phyloP scores from a whole-genome alignment of 768 basidiomycete genomes.

The Panaeolus papilionaceus region DNA sequence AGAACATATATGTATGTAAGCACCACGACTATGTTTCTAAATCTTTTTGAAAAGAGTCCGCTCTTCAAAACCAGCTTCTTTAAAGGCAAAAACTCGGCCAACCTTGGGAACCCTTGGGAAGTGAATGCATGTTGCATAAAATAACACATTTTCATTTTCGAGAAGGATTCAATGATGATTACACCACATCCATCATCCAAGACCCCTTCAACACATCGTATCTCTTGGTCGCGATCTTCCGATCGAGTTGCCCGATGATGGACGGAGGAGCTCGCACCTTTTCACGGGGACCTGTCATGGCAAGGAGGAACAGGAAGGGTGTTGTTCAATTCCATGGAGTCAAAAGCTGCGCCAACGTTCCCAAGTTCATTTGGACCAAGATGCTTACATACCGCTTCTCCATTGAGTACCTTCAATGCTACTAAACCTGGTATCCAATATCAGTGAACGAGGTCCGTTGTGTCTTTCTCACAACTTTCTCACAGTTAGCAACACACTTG shows the following conservation, averaged over 20 bases:
- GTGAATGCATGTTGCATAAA: not conserved
- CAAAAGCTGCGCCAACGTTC: constrained; percentile 16
- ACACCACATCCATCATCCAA: constrained; percentile 1
- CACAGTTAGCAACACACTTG: constrained; percentile 11
- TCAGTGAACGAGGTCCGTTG: constrained; percentile 12
- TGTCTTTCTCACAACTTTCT: constrained; percentile 13
- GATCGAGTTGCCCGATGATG: constrained; percentile 3
- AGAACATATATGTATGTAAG: not conserved
- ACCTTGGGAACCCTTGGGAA: not conserved
- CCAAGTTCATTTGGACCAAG: constrained; percentile 22
- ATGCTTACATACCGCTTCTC: constrained; percentile 16
- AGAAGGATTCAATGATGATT: constrained; percentile 7
- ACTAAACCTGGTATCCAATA: constrained; percentile 9
- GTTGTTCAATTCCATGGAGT: constrained; percentile 16
- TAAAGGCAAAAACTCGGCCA: not conserved
- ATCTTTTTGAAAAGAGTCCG: not conserved
- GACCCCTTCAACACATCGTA: not conserved
- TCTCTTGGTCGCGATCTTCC: not conserved
- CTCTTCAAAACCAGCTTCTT: not conserved
- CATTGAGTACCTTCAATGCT: constrained; percentile 25
- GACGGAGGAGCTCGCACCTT: constrained; percentile 15
- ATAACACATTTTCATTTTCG: constrained; percentile 7
- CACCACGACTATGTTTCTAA: not conserved
- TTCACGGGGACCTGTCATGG: constrained; percentile 19
- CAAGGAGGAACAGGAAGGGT: constrained; percentile 8